phyloP scores from a whole-genome alignment of 441 rosid species.

The Erodium texanum region DNA sequence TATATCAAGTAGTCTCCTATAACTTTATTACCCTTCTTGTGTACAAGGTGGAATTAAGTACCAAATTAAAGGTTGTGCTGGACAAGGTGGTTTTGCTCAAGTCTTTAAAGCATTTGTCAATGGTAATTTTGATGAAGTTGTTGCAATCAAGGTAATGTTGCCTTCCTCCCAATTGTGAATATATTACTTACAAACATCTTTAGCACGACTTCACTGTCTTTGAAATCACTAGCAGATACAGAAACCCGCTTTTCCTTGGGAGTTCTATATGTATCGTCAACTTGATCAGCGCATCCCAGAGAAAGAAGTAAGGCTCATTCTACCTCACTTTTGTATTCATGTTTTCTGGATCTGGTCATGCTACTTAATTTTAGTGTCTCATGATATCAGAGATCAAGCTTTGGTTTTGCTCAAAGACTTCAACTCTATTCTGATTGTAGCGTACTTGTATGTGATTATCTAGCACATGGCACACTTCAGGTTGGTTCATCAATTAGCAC shows the following conservation, averaged over 20 bases:
- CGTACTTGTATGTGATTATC: conserved; percentile 74
- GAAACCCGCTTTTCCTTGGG: conserved; percentile 90
- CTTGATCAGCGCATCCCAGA: conserved; percentile 65
- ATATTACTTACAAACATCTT: not conserved
- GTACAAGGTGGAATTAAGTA: conserved; percentile 69
- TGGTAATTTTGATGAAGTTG: conserved; percentile 62
- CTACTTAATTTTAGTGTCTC: conserved; percentile 15
- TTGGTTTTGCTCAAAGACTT: conserved; percentile 67
- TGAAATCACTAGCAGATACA: conserved; percentile 51
- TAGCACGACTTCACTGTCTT: not conserved
- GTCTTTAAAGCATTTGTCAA: conserved; percentile 66
- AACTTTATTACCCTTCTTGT: conserved; percentile 14
- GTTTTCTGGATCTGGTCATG: conserved; percentile 10
- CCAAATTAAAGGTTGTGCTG: conserved; percentile 91
- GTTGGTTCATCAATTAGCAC: conserved; percentile 22
- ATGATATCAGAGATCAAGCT: conserved; percentile 60
- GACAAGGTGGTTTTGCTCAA: conserved; percentile 84
- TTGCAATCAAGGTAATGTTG: conserved; percentile 65
- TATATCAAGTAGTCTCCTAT: not conserved
- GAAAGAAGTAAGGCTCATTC: conserved; percentile 38
- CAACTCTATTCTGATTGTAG: conserved; percentile 68
- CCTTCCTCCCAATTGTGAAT: not conserved
- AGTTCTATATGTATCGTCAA: conserved; percentile 86
- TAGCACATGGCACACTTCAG: conserved; percentile 83
- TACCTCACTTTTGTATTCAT: conserved; percentile 10